Conservation (phyloP, 257 asterid species). For the Fraxinus cuspidata region DNA sequence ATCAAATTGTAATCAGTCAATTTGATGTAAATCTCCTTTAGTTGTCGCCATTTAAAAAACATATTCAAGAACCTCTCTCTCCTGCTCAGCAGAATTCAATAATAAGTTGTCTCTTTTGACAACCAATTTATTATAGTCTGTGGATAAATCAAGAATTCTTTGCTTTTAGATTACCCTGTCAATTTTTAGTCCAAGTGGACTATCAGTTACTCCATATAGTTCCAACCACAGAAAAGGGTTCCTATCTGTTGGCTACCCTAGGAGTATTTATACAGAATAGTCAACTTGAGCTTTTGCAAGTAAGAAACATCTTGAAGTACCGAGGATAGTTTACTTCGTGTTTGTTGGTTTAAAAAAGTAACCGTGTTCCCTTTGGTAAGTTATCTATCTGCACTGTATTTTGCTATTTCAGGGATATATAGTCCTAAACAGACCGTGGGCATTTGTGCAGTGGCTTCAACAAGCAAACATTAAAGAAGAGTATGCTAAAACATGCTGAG, state of each 20-base stretch:
- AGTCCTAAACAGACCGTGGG: conserved; percentile 98
- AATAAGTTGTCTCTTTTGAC: background rate
- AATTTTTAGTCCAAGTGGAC: background rate
- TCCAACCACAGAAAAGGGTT: conserved; percentile 5
- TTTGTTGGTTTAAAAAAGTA: background rate
- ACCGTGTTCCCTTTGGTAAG: conserved; percentile 15
- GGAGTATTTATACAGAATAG: background rate
- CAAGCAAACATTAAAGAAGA: conserved; percentile 87
- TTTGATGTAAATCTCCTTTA: background rate
- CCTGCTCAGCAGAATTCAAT: background rate
- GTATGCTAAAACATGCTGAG: conserved; percentile 40
- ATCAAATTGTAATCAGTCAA: background rate
- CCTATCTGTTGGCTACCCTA: background rate
- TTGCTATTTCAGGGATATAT: conserved; percentile 74
- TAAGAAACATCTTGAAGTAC: conserved; percentile 15
- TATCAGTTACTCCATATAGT: background rate
- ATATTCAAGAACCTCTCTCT: conserved; percentile 2
- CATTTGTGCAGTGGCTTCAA: conserved; percentile 98
- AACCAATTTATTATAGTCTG: background rate
- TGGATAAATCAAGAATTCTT: background rate
- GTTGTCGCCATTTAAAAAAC: background rate
- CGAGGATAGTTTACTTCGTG: background rate
- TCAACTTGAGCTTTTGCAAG: background rate
- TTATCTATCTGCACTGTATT: conserved; percentile 23
- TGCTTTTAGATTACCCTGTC: background rate